phyloP scores from a whole-genome alignment of 495 filamentous ascomycete genomes.

The Aspergillus funiculosus region DNA sequence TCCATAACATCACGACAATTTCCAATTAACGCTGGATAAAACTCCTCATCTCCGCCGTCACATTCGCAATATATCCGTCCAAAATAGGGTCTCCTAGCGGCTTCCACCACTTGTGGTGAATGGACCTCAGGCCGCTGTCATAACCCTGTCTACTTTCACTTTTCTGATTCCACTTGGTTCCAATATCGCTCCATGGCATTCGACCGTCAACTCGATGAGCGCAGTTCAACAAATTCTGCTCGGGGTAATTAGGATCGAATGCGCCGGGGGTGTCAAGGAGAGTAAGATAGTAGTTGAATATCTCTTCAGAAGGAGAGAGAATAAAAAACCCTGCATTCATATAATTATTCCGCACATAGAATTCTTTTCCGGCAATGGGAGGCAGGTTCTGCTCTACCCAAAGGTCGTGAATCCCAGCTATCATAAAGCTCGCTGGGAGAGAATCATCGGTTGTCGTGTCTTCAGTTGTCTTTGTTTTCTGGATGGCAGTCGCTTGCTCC shows the following conservation, averaged over 20 bases:
- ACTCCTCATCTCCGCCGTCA: neutral
- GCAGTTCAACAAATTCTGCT: conserved; percentile 9
- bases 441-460: too few relatives aligned
- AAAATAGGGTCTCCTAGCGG: neutral
- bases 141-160: neutral
- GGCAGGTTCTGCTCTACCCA: conserved; percentile 3
- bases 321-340: conserved; percentile 8
- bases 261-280: neutral
- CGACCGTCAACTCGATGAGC: neutral
- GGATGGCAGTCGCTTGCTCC: neutral
- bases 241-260: conserved; percentile 5
- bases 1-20: neutral
- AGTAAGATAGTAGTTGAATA: conserved; percentile 1
- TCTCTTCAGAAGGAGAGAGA: neutral
- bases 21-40: neutral
- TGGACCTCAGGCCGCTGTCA: neutral
- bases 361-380: neutral
- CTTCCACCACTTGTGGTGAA: conserved; percentile 14
- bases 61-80: conserved; percentile 1
- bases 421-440: neutral
- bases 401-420: conserved; percentile 2
- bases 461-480: too few relatives aligned
- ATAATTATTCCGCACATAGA: conserved; percentile 3
- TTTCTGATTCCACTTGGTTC: conserved; percentile 5
- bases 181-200: conserved; percentile 8